Evolutionary conservation across 2,329 filamentous ascomycete genomes (phyloP).

Genomic region (Clarireedia hainanense): DNA sequence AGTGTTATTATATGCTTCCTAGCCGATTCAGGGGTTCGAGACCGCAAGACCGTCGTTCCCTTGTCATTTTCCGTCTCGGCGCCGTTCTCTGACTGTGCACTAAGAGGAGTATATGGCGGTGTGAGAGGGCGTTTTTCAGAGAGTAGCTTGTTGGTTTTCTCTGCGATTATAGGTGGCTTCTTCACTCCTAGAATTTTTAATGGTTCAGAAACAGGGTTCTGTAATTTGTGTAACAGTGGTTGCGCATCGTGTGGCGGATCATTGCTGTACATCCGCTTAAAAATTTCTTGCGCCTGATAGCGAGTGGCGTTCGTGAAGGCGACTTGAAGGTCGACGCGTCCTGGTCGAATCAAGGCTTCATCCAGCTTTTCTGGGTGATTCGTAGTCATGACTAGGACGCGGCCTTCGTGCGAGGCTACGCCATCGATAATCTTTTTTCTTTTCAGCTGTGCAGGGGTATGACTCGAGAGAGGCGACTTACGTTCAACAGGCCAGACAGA

Average conservation of each 20-base stretch:
- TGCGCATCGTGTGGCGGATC: slow-evolving; percentile 18
- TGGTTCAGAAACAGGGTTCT: not conserved
- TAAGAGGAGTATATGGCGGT: slow-evolving; percentile 16
- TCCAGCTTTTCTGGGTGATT: slow-evolving; percentile 69
- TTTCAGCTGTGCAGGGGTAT: not conserved
- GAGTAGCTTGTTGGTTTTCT: not conserved
- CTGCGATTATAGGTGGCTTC: not conserved
- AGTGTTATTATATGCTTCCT: not conserved
- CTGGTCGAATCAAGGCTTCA: slow-evolving; percentile 64
- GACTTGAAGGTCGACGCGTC: slow-evolving; percentile 64
- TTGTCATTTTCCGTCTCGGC: not conserved
- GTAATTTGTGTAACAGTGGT: not conserved
- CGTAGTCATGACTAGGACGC: slow-evolving; percentile 75
- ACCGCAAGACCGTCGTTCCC: not conserved
- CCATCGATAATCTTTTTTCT: slow-evolving; percentile 30
- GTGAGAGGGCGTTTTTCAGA: slow-evolving; percentile 7
- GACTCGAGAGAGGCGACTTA: slow-evolving; percentile 8
- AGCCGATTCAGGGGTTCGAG: not conserved
- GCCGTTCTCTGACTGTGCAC: not conserved
- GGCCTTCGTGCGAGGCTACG: slow-evolving; percentile 70
- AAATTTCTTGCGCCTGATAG: slow-evolving; percentile 48
- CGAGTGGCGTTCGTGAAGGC: slow-evolving; percentile 51
- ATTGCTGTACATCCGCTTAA: slow-evolving; percentile 51
- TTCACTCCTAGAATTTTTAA: not conserved
- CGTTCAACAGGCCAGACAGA: slow-evolving; percentile 69